These are phyloP conservation scores for Penicillium aurantiogriseum DNA, from an alignment of 2,329 filamentous ascomycete genomes.

Conservation along the genomic window DNA sequence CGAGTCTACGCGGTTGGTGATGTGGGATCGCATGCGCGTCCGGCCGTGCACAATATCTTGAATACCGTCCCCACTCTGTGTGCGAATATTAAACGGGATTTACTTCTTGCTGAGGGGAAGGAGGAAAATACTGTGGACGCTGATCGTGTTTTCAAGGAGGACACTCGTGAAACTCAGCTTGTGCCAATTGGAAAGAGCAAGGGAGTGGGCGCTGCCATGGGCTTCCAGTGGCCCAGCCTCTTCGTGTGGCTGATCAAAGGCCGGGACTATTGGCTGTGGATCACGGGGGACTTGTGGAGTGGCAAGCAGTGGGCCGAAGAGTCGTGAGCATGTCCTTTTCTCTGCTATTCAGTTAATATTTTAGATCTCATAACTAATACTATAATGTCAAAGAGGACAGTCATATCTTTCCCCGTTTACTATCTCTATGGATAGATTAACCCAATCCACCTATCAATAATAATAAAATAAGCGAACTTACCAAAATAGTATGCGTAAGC, in stretches of 20 bases:
- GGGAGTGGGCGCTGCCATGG: constrained; percentile 48
- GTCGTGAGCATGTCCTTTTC: constrained; percentile 23
- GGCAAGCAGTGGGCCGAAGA: constrained; percentile 53
- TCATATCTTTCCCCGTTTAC: too few relatives aligned
- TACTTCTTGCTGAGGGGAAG: constrained; percentile 34
- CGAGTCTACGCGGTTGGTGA: constrained; percentile 52
- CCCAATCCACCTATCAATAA: too few relatives aligned
- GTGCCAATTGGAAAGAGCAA: constrained; percentile 49
- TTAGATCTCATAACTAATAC: too few relatives aligned
- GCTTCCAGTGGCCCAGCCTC: constrained; percentile 46
- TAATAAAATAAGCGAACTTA: too few relatives aligned
- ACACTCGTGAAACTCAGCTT: constrained; percentile 47
- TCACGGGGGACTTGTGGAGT: constrained; percentile 49
- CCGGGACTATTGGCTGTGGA: constrained; percentile 54
- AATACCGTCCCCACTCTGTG: constrained; percentile 45
- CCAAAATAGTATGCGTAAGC: too few relatives aligned
- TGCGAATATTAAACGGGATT: constrained; percentile 51
- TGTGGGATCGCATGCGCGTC: constrained; percentile 41
- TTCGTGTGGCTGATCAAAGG: constrained; percentile 53
- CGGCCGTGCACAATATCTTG: constrained; percentile 46
- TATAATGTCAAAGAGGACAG: too few relatives aligned
- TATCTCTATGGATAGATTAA: too few relatives aligned
- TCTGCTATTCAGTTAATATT: not conserved
- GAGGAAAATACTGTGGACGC: not conserved
- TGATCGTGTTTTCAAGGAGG: constrained; percentile 43